Conservation (phyloP, 805 yeast species). For the Cyberlindnera bimundalis region DNA sequence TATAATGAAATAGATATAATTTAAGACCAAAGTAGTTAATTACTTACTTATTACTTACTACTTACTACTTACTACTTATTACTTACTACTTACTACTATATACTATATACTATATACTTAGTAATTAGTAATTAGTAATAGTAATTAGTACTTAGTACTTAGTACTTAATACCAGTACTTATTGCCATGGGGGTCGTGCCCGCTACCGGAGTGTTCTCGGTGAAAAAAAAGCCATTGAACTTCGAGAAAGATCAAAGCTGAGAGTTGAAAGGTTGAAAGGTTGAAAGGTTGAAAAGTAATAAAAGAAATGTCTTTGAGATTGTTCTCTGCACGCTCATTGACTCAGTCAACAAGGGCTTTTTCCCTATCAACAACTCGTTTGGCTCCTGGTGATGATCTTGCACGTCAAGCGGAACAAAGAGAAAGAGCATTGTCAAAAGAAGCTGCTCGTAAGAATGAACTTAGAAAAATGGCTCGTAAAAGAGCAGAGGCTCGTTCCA, state of each 20-base stretch:
- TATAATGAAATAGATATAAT: no score
- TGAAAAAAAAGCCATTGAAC: conserved; percentile 4
- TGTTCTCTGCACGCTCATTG: conserved; percentile 43
- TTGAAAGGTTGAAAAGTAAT: no score
- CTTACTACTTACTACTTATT: no score
- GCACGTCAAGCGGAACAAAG: conserved; percentile 29
- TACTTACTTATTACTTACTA: no score
- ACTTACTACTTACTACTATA: no score
- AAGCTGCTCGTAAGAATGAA: conserved; percentile 31
- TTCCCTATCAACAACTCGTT: conserved; percentile 8
- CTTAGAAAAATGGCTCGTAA: conserved; percentile 35
- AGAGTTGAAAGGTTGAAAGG: no score
- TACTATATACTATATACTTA: no score
- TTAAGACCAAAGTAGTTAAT: no score
- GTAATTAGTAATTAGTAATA: not conserved
- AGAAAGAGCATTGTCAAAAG: conserved; percentile 27
- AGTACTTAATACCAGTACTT: no score
- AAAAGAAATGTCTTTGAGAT: conserved; percentile 8
- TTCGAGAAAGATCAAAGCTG: no score
- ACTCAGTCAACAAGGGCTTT: conserved; percentile 39
- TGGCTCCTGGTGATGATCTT: conserved; percentile 28
- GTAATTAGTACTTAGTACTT: no score
- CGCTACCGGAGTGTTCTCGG: conserved; percentile 4
- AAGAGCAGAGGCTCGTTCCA: conserved; percentile 36
- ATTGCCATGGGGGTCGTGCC: conserved; percentile 4